A percentile compares a stretch with the other conserved stretches of the same genome.
phyloP scores from a whole-genome alignment of 2,329 filamentous ascomycete genomes.

The Rhytidhysteron rufulum region DNA sequence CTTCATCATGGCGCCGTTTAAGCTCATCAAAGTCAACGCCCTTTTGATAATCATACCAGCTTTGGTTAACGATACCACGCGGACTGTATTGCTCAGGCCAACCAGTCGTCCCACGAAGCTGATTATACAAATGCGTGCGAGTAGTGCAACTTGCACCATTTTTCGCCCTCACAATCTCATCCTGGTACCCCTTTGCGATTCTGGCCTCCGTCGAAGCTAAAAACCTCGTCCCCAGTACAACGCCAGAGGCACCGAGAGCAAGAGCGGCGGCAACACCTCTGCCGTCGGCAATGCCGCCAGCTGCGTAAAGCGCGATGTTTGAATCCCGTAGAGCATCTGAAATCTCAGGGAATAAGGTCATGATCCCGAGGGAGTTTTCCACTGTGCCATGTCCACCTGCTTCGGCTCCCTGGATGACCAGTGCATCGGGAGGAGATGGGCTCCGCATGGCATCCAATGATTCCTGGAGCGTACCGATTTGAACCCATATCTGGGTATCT shows the following conservation, averaged over 20 bases:
- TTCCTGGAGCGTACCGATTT: conserved; percentile 57
- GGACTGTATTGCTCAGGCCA: conserved; percentile 60
- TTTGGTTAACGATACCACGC: conserved; percentile 53
- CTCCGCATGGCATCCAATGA: conserved; percentile 50
- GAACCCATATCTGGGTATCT: conserved; percentile 52
- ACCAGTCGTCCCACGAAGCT: conserved; percentile 51
- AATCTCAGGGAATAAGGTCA: conserved; percentile 58
- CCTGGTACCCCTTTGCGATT: conserved; percentile 44
- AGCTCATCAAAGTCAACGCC: conserved; percentile 43
- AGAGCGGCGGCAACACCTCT: conserved; percentile 57
- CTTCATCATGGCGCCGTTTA: conserved; percentile 42
- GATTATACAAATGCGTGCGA: conserved; percentile 50
- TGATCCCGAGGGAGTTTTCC: conserved; percentile 51
- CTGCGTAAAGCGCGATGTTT: conserved; percentile 45
- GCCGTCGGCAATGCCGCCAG: conserved; percentile 59
- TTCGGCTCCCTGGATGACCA: conserved; percentile 63
- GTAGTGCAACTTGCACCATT: conserved; percentile 50
- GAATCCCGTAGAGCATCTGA: conserved; percentile 43
- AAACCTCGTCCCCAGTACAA: conserved; percentile 63
- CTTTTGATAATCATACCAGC: conserved; percentile 37
- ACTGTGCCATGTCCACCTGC: conserved; percentile 63
- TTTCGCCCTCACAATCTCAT: conserved; percentile 42
- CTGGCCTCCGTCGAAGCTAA: conserved; percentile 50
- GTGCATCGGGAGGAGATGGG: conserved; percentile 51
- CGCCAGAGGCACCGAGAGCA: conserved; percentile 51